Percentiles rank a stretch among this genome's conserved stretches.
These are phyloP conservation scores for Thraustotheca clavata DNA, from an alignment of 352 stramenopile genomes.

Conservation along the genomic window DNA sequence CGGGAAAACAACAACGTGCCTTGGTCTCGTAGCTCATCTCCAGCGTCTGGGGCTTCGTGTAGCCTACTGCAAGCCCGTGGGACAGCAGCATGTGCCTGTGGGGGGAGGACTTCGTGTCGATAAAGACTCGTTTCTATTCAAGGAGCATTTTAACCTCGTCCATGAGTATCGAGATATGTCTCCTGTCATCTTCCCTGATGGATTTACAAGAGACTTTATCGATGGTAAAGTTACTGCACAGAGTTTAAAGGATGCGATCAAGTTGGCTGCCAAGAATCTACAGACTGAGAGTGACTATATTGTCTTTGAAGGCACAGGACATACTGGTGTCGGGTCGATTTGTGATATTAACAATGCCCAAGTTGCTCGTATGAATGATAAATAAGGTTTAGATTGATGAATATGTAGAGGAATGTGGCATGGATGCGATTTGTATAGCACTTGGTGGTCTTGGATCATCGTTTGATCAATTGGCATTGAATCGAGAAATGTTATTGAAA, in stretches of 20 bases:
- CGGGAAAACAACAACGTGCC: slow-evolving; percentile 94
- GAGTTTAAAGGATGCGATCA: slow-evolving; percentile 74
- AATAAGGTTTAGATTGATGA: neutral
- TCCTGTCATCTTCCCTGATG: slow-evolving; percentile 94
- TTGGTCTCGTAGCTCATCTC: slow-evolving; percentile 92
- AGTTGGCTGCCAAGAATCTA: slow-evolving; percentile 69
- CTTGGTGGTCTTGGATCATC: slow-evolving; percentile 71
- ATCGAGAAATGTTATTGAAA: slow-evolving; percentile 71
- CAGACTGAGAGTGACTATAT: slow-evolving; percentile 85
- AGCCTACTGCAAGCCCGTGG: slow-evolving; percentile 95
- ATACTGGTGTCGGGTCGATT: slow-evolving; percentile 87
- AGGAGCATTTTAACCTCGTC: slow-evolving; percentile 94
- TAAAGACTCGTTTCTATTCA: slow-evolving; percentile 93
- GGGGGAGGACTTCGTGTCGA: slow-evolving; percentile 78
- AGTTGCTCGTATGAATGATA: slow-evolving; percentile 51
- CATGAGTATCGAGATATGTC: slow-evolving; percentile 97
- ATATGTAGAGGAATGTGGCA: slow-evolving; percentile 52
- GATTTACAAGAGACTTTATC: slow-evolving; percentile 96
- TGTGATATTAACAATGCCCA: slow-evolving; percentile 87
- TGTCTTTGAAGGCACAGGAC: slow-evolving; percentile 92
- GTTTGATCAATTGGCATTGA: slow-evolving; percentile 81
- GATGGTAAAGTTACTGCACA: slow-evolving; percentile 90
- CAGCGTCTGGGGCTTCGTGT: slow-evolving; percentile 66
- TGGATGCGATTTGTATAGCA: slow-evolving; percentile 75
- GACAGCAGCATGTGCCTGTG: slow-evolving; percentile 88